phyloP scores from a whole-genome alignment of 352 stramenopile species.

The Phytophthora kernoviae region DNA sequence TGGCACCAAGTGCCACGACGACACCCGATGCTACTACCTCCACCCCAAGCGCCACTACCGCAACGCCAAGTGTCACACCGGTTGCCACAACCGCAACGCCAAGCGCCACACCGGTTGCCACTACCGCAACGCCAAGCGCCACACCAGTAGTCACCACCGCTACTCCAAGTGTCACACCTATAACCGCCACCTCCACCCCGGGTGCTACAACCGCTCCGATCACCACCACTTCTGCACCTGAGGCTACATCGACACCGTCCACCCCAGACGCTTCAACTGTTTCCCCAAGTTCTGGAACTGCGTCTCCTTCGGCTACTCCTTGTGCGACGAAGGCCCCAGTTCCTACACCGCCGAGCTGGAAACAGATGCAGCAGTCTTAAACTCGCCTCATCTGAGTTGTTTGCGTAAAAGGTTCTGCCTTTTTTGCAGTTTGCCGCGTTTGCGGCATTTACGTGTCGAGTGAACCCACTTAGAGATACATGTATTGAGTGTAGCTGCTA shows the following conservation, averaged over 20 bases:
- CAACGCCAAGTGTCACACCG: constrained; percentile 1
- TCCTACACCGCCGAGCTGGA: neutral
- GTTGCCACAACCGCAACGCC: too few relatives aligned
- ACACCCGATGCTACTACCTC: neutral
- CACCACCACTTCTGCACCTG: neutral
- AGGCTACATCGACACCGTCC: neutral
- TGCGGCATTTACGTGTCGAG: constrained; percentile 24
- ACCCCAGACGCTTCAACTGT: constrained; percentile 6
- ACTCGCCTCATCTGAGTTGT: neutral
- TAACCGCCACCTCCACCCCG: neutral
- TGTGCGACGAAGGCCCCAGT: neutral
- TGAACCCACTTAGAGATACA: constrained; percentile 35
- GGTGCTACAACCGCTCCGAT: constrained; percentile 1
- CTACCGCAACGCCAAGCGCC: neutral
- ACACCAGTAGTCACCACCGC: constrained; percentile 4
- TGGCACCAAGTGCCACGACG: constrained; percentile 16
- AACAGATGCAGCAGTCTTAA: constrained; percentile 20
- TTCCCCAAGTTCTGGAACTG: constrained; percentile 3
- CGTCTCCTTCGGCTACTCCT: neutral
- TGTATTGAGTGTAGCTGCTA: neutral
- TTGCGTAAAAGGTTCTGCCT: constrained; percentile 1
- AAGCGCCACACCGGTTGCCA: neutral
- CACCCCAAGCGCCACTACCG: neutral
- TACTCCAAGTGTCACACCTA: constrained; percentile 1
- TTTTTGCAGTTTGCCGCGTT: neutral